phyloP scores from a whole-genome alignment of 2,329 filamentous ascomycete species.

The Xylaria sp. region DNA sequence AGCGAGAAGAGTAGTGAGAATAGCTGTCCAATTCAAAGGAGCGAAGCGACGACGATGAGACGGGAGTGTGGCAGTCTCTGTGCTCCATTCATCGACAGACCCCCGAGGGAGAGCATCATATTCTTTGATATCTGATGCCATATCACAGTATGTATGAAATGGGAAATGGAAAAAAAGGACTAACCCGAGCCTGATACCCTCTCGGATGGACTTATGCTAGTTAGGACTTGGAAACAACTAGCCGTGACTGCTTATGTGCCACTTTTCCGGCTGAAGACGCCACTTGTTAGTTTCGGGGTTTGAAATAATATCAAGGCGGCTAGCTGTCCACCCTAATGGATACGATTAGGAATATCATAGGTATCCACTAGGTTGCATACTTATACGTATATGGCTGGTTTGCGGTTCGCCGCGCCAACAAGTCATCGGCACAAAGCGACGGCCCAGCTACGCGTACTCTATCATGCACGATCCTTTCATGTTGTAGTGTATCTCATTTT shows the following conservation, averaged over 20 bases:
- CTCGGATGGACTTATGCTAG: background rate
- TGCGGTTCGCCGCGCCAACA: background rate
- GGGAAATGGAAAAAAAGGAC: background rate
- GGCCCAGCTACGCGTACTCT: background rate
- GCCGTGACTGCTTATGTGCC: background rate
- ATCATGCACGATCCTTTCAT: slow-evolving; percentile 2
- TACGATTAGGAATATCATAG: background rate
- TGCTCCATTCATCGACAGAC: slow-evolving; percentile 5
- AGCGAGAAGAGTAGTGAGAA: background rate
- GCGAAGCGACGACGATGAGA: background rate
- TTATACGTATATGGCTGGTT: too few species aligned
- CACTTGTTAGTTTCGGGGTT: background rate
- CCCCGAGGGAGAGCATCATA: slow-evolving; percentile 3
- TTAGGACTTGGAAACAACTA: background rate
- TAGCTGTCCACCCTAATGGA: background rate
- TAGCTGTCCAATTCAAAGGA: background rate
- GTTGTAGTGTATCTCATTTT: background rate
- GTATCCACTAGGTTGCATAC: slow-evolving; percentile 1
- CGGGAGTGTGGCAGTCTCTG: background rate
- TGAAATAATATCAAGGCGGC: background rate
- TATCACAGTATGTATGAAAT: slow-evolving; percentile 3
- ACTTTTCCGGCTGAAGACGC: background rate
- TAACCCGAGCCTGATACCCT: background rate
- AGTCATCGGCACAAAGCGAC: background rate
- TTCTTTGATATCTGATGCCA: slow-evolving; percentile 4